Evolutionary conservation across 345 rosid genomes (phyloP).

Genomic region (Eutrema japonicum): DNA sequence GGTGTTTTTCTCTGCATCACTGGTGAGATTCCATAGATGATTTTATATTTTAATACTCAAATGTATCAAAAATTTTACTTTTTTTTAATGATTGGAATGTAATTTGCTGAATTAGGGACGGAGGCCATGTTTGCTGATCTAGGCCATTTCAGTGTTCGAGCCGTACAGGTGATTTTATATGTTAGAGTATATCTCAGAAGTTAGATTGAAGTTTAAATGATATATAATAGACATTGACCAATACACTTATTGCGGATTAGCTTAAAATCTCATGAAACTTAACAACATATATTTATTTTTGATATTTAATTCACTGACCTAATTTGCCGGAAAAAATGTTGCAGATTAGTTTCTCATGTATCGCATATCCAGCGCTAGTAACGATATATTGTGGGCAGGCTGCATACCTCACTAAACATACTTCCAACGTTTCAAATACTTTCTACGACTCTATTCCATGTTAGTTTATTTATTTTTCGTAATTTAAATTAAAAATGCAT

Average conservation of each 20-base stretch:
- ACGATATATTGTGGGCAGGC: constrained; percentile 62
- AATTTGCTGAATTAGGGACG: constrained; percentile 50
- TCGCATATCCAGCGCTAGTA: constrained; percentile 52
- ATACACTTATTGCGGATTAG: neutral
- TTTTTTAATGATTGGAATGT: neutral
- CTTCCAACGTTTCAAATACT: constrained; percentile 48
- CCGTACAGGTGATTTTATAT: constrained; percentile 56
- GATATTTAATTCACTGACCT: neutral
- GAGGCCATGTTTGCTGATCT: constrained; percentile 94
- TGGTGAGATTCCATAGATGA: constrained; percentile 44
- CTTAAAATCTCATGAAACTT: neutral
- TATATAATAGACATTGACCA: neutral
- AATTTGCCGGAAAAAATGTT: neutral
- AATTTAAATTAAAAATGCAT: neutral
- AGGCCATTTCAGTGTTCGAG: constrained; percentile 77
- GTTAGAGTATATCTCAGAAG: neutral
- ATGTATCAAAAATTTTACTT: neutral
- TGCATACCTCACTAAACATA: constrained; percentile 57
- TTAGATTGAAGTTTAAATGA: neutral
- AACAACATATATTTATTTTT: neutral
- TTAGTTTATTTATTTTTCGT: constrained; percentile 14
- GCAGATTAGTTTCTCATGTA: constrained; percentile 73
- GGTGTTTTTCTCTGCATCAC: constrained; percentile 75
- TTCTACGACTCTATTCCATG: constrained; percentile 72
- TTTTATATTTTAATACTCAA: neutral